phyloP scores from a whole-genome alignment of 1,284 basidiomycete species.

The Cutaneotrichosporon sp. region DNA sequence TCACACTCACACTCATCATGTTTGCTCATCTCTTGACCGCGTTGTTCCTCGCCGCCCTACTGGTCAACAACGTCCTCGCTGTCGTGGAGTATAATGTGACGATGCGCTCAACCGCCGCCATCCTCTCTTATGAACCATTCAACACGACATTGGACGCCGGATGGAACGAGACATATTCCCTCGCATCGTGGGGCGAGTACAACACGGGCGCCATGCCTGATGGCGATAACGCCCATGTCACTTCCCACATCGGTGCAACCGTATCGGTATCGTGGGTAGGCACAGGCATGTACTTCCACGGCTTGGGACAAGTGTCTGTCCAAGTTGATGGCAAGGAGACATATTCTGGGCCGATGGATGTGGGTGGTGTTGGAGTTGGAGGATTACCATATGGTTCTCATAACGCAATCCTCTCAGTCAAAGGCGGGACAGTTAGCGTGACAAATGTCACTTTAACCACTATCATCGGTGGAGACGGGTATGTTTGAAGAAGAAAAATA shows the following conservation, averaged over 20 bases:
- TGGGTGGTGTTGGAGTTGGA: not conserved
- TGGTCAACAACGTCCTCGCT: not conserved
- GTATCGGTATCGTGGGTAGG: slow-evolving; percentile 10
- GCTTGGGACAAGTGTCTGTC: not conserved
- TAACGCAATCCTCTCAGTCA: not conserved
- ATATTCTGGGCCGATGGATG: not conserved
- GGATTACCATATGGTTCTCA: not conserved
- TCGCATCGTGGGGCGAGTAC: not conserved
- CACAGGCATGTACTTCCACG: slow-evolving; percentile 10
- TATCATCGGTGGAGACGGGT: slow-evolving; percentile 3
- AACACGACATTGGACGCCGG: not conserved
- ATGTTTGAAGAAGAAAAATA: too few relatives aligned
- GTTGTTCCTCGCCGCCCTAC: not conserved
- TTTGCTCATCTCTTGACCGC: not conserved
- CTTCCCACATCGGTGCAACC: slow-evolving; percentile 1
- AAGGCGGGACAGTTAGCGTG: not conserved
- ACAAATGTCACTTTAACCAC: not conserved
- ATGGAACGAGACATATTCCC: slow-evolving; percentile 11
- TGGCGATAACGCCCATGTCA: not conserved
- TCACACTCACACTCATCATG: not conserved
- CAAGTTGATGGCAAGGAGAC: not conserved
- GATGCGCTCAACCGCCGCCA: slow-evolving; percentile 4
- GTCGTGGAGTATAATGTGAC: slow-evolving; percentile 6
- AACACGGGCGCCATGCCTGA: not conserved
- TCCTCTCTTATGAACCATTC: not conserved